Percentiles rank a stretch among this genome's conserved stretches.
These are phyloP conservation scores for Xylaria digitata DNA, from an alignment of 2,329 filamentous ascomycete genomes.

Conservation along the genomic window DNA sequence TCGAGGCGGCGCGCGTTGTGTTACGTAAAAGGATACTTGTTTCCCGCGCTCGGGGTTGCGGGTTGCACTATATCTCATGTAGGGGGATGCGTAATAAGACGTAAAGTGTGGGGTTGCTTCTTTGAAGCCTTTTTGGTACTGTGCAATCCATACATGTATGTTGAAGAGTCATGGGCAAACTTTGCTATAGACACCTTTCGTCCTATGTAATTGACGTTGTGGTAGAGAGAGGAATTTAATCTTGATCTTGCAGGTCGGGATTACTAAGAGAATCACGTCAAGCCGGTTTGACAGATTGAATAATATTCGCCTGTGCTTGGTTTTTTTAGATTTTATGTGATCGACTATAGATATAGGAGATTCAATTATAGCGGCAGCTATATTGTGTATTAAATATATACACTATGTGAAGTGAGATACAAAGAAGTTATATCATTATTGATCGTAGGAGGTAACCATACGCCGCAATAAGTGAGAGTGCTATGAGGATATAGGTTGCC, in stretches of 20 bases:
- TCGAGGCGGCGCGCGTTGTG: not conserved
- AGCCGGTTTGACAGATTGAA: too few relatives aligned
- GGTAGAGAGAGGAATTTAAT: not conserved
- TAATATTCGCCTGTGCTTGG: too few relatives aligned
- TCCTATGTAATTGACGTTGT: not conserved
- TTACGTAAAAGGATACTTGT: conserved; percentile 15
- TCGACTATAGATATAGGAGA: too few relatives aligned
- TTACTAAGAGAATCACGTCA: not conserved
- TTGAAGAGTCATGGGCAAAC: conserved; percentile 2
- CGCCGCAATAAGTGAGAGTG: too few relatives aligned
- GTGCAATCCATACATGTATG: not conserved
- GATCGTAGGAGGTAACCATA: too few relatives aligned
- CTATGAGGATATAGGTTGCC: too few relatives aligned
- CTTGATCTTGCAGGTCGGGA: not conserved
- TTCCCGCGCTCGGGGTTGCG: not conserved
- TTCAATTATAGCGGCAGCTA: too few relatives aligned
- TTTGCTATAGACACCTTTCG: not conserved
- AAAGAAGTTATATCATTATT: too few relatives aligned
- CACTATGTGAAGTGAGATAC: too few relatives aligned
- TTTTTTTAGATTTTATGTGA: too few relatives aligned
- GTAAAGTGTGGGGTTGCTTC: not conserved
- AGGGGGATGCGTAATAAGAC: not conserved
- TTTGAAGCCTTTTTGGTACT: not conserved
- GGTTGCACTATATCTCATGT: not conserved
- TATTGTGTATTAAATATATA: too few relatives aligned